Base-by-base conservation (phyloP, 2,329 filamentous ascomycete genomes). In the Aspergillus pseudoterreus region DNA sequence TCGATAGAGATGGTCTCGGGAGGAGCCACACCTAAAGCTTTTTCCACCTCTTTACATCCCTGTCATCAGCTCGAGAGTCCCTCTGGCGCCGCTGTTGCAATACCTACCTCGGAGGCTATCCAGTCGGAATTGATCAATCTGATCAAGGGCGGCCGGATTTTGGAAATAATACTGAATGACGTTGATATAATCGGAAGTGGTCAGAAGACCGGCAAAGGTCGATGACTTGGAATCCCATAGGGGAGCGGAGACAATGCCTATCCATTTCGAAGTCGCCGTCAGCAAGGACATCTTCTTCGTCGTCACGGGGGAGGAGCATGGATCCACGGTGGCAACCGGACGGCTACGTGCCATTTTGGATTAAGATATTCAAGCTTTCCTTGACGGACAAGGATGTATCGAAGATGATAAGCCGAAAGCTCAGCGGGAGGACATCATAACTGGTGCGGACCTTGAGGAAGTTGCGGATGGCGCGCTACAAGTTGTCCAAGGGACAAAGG, bases 111-210 rank as follows among this genome's bases (percentile, higher is more conserved):
- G 83, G 52, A 99, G 81, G 67, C 90, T 96, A 74, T 89, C 92
- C 56, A 99, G 76, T 43, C 90, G 86, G 70, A 99, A 96, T 71
- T 96, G 89, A 60, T 97, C 94, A 63, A 99, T 88, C 67, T 92
- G 86, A 59, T 86, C 84, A 55, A 97, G 82, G 52, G 92, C 88
- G 60, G 95, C 90, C 2, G 92, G 94, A 63, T 94, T 95, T 72
- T 97, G 92, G 79, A 91, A 96, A 78, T 99, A 97, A 74, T 99
- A 99, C 71, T 97, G 92, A 38, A 99, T 95, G 51, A 99, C 87
- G 67, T 99, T 99, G 75, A 99, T 95, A 71, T 94, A 99, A 74
- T 99, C 94, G 55, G 91, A 95, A 57, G 91, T 94, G 24, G 94
- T 99, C 59, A 99, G 80, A 45, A 99, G 82, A 36, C 94, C 94